Base-by-base conservation (phyloP, 306 rosid genomes). In the Acmispon strigosus region DNA sequence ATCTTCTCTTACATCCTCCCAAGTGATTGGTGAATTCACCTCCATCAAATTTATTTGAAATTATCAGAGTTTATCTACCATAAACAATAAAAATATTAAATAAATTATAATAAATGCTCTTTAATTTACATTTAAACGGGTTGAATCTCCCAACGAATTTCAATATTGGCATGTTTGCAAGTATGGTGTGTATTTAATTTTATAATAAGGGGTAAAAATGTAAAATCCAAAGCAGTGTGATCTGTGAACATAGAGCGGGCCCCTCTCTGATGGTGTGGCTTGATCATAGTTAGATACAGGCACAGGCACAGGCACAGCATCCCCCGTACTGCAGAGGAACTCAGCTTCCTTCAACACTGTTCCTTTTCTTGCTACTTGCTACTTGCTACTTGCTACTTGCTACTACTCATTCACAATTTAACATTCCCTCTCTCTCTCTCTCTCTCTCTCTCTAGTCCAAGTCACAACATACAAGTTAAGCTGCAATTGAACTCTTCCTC, bases 191-290 rank as follows among this genome's bases (percentile, higher is more conserved):
- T n/a, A n/a, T n/a, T n/a, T n/a, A n/a, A n/a, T n/a, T n/a, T n/a
- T n/a, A 22, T 2, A 22, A 22, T 4, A 27, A 27, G 12, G 7
- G 49, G 12, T 0, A 39, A 53, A 69, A 37, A 15, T 0, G 74
- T 69, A 69, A 69, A 20, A 55, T 53, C 0, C 2, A 10, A 22
- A 60, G 50, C 8, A 17, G 56, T 17, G 12, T 17, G 58, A 44
- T 43, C 17, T 27, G 47, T 24, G 16, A 8, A 27, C 22, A 19
- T 16, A 7, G 29, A 12, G 22, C 15, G 29, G 74, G 55, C 57
- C 49, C 69, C 82, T 61, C 4, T 5, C 24, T 50, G 61, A 34
- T 72, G 79, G 65, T 76, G 82, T 79, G 88, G 82, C 78, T 6
- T 50, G 10, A 42, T 55, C 8, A 15, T 50, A 44, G 18, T 17